These are phyloP conservation scores for Ceratocystis alfenasii DNA, from an alignment of 2,329 filamentous ascomycete species.

Conservation along the genomic window DNA sequence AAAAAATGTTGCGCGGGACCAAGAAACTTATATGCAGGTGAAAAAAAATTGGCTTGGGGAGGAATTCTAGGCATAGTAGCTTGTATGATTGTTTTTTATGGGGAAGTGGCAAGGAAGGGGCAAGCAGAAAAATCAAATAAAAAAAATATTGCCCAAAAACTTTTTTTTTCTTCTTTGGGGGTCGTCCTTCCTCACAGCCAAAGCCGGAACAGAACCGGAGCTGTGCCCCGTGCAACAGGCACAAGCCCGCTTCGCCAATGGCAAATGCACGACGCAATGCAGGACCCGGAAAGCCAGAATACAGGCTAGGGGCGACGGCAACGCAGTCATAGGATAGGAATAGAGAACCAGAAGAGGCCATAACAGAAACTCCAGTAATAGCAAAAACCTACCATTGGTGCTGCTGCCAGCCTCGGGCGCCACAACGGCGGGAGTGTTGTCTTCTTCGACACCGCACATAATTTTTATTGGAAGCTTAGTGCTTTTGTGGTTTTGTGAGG, in stretches of 20 bases:
- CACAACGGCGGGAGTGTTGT: conserved; percentile 19
- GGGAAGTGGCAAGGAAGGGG: conserved; percentile 19
- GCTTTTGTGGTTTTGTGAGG: too few relatives aligned
- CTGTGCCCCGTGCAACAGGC: conserved; percentile 1
- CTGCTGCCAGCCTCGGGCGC: conserved; percentile 9
- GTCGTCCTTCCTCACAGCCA: conserved; percentile 6
- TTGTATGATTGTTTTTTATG: conserved; percentile 13
- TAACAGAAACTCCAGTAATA: not conserved
- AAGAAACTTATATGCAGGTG: conserved; percentile 20
- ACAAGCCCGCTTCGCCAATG: conserved; percentile 2
- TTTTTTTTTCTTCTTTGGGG: conserved; percentile 14
- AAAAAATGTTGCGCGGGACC: conserved; percentile 10
- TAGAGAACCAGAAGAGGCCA: not conserved
- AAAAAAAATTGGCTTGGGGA: conserved; percentile 9
- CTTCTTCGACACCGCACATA: conserved; percentile 21
- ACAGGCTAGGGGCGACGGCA: not conserved
- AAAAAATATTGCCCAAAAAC: conserved; percentile 11
- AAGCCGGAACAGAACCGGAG: conserved; percentile 21
- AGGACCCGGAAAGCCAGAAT: conserved; percentile 5
- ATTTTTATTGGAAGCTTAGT: not conserved
- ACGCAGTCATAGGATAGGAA: not conserved
- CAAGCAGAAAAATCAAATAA: conserved; percentile 2
- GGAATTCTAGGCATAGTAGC: not conserved
- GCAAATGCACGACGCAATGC: not conserved
- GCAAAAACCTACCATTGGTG: conserved; percentile 15